Base-by-base conservation (phyloP, 768 basidiomycete species). In the Tricholoma sp. region DNA sequence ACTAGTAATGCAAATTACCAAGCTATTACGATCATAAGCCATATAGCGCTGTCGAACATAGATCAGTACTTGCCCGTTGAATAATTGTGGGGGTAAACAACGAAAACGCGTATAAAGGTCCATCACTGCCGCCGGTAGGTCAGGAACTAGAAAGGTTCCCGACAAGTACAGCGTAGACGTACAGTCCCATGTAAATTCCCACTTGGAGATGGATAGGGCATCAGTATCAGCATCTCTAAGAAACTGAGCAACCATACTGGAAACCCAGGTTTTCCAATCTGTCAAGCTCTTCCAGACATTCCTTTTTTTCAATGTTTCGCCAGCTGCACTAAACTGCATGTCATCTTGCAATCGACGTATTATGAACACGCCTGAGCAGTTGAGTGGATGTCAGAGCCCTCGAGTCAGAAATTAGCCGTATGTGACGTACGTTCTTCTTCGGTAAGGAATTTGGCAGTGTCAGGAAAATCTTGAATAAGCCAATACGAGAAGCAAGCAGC, bases 381-480 rank as follows among this genome's bases (percentile, higher is more conserved):
- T 24, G 24, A 24, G 1, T 24, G 24, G 24, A 24, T 24, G 24
- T 24, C 24, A 24, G 24, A 24, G 4, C 24, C 24, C 24, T 24
- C 24, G 24, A 31, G 12, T 31, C 29, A 3, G 47, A 32, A 49
- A n/a, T 6, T 20, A 17, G 29, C 29, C 31, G 5, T 49, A 7
- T 18, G 17, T 36, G 10, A 72, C 74, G 49, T 65, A 80, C 85
- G 77, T 66, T 91, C 90, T 32, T 76, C 67, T 33, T 83, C 78
- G 6, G 76, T 81, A 37, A 92, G 72, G 68, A 91, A 92, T 57
- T 76, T 84, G 1, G 89, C 86, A 0, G 77, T 83, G 53, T 89
- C 86, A 1, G 90, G 88, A 66, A 91, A 91, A 68, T 91, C 89
- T 62, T 86, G 80, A 18, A 93, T 79, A 50, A 91, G 68, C 80